Evolutionary conservation across 75 land plant species (phyloP), one percentile per base, ranked within the genome.

Genomic region (Sequoiadendron giganteum): DNA sequence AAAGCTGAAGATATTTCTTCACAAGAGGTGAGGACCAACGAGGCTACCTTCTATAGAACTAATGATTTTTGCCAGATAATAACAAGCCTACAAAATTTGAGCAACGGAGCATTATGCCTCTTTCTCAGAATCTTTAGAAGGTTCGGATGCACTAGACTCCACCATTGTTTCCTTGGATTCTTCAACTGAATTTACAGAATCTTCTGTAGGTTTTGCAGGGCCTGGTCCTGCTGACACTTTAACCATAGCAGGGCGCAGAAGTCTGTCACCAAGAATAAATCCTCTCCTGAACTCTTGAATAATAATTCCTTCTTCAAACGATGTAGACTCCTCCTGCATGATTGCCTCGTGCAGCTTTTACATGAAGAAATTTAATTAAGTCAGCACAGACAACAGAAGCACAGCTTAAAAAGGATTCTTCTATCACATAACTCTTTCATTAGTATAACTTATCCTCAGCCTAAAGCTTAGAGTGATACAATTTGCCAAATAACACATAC

Each of bases 221-320:
- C 95, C 96, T 34, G 96, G 96, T 25, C 99, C 99, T 21, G 94
- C 85, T 52, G 99, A 98, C 83, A 98, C 99, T 88, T 96, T 97
- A 18, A 98, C 99, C 92, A 88, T 94, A 56, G 99, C 97, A 83
- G 97, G 96, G 90, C 99, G 93, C 83, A 98, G 89, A 86, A 98
- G 91, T 54, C 92, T 90, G 45, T 92, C 95, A n/a, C 96, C 94
- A 79, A 98, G 91, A 43, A 91, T 82, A 90, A 98, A 98, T 19
- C 99, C 99, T 65, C 99, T 91, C 43, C 95, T 89, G 47, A 93
- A 83, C 90, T 98, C 99, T 90, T 97, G 90, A 61, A 87, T 92
- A 19, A 98, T 84, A 61, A 96, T 92, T 32, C 99, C 99, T 90
- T 94, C 99, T 83, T 92, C 93, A 88, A 88, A 97, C 85, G 89